Base-by-base conservation (phyloP, 2,329 filamentous ascomycete genomes). In the Microcyclospora tardicrescens region DNA sequence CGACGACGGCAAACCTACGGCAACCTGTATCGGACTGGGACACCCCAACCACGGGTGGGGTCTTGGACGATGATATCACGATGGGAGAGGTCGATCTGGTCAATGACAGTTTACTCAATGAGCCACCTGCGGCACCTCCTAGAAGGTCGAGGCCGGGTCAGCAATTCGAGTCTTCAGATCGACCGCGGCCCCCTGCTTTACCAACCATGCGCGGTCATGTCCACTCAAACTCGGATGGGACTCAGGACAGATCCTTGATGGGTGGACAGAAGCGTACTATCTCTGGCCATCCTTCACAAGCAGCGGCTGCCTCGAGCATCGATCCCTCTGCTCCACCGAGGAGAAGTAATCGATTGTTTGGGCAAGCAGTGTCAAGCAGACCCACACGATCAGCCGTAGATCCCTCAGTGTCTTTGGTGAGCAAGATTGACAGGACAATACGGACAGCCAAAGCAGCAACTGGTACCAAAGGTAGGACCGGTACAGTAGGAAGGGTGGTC, bases 401-500 rank as follows among this genome's bases (percentile, higher is more conserved):
- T 67, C 72, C 16, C 64, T 54, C 48, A 51, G 59, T 42, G 36
- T 78, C 40, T 75, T 77, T 37, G 61, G 72, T 14, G 68, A 74
- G 43, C 73, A 80, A 43, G 70, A 73, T 35, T 69, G 85, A 53
- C 42, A 45, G 51, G 19, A 42, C 42, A 10, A 35, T 47, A 38
- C 49, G 54, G 12, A 44, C 52, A 13, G 81, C 81, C 47, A 84
- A 81, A 53, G 33, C 49, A 27, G 81, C 84, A 46, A 82, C 78
- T 55, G 80, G 62, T 61, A 79, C 61, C 52, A 87, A 68, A 69
- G 81, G 62, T 62, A 81, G 62, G 66, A 73, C 54, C 61, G 67
- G 80, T 12, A 84, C 74, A 38, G 83, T 93, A 30, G 84, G 85
- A 13, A 76, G 87, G 51, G 84, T 89, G 39, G 84, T 94, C 33